phyloP scores from a whole-genome alignment of 225 moss, liverwort and hornwort genomes.

The Sphagnum contortum region DNA sequence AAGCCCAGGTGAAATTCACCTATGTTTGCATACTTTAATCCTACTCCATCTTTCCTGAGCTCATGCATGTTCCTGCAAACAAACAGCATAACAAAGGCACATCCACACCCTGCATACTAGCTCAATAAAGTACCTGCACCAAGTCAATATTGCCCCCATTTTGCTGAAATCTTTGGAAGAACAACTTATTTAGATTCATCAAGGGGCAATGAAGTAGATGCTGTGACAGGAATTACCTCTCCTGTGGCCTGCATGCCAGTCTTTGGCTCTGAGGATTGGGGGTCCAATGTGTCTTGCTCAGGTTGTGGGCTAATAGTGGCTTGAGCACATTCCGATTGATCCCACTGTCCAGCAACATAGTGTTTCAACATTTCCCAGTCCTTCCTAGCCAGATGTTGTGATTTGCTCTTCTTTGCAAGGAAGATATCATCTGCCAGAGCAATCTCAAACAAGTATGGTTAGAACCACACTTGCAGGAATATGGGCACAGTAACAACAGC shows the following conservation, averaged over 20 bases:
- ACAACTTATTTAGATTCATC: background rate
- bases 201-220: constrained; percentile 8
- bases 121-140: constrained; percentile 13
- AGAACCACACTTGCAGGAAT: too few relatives aligned
- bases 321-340: background rate
- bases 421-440: constrained; percentile 24
- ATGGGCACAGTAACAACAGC: too few relatives aligned
- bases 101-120: too few relatives aligned
- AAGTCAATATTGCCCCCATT: constrained; percentile 34
- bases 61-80: too few relatives aligned
- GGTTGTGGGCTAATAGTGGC: constrained; percentile 1
- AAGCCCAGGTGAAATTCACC: too few relatives aligned
- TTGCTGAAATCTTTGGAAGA: constrained; percentile 18
- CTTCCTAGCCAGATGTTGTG: constrained; percentile 37
- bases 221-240: constrained; percentile 1
- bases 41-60: too few relatives aligned
- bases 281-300: constrained; percentile 18
- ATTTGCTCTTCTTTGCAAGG: constrained; percentile 30
- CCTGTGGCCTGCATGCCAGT: background rate
- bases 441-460: too few relatives aligned
- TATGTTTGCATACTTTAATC: too few relatives aligned
- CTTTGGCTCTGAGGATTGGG: constrained; percentile 9
- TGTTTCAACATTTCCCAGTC: constrained; percentile 57
- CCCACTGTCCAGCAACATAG: constrained; percentile 28
- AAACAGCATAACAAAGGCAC: too few relatives aligned